Conservation (phyloP, 768 basidiomycete genomes). For the Boletus rufocinnamomeus region DNA sequence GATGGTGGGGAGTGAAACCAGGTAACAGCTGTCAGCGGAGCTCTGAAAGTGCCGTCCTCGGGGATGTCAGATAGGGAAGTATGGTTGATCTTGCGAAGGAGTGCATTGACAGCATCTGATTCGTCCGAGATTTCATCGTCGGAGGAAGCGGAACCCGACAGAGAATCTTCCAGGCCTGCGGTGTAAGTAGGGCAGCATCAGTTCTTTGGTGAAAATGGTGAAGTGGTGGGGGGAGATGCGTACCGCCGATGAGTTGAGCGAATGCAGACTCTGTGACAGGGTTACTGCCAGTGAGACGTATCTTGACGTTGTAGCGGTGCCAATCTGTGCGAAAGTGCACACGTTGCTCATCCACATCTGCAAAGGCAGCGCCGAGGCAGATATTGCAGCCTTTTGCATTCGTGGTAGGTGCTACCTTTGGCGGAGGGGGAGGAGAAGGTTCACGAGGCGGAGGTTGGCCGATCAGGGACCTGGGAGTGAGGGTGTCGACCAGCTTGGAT, state of each 20-base stretch:
- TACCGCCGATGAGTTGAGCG: slow-evolving; percentile 79
- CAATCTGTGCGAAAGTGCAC: slow-evolving; percentile 91
- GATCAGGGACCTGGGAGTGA: slow-evolving; percentile 67
- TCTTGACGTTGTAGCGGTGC: slow-evolving; percentile 97
- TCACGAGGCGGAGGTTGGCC: slow-evolving; percentile 37
- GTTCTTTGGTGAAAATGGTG: background rate
- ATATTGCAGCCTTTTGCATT: slow-evolving; percentile 63
- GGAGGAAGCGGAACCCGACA: slow-evolving; percentile 90
- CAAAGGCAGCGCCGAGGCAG: slow-evolving; percentile 69
- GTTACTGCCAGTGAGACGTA: slow-evolving; percentile 61
- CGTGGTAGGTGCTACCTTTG: slow-evolving; percentile 27
- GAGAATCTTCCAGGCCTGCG: slow-evolving; percentile 77
- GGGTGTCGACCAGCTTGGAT: slow-evolving; percentile 61
- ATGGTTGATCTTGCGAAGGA: slow-evolving; percentile 62
- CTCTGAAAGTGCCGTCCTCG: slow-evolving; percentile 37
- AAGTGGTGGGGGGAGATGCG: slow-evolving; percentile 17
- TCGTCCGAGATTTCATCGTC: slow-evolving; percentile 54
- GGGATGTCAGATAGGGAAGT: slow-evolving; percentile 50
- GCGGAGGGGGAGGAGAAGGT: slow-evolving; percentile 38
- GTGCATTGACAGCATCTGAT: slow-evolving; percentile 64
- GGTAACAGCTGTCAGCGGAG: slow-evolving; percentile 66
- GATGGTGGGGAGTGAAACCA: slow-evolving; percentile 91
- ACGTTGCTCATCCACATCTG: slow-evolving; percentile 79
- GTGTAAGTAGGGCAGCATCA: background rate
- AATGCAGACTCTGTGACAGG: slow-evolving; percentile 74